Conservation (phyloP, 805 yeast genomes). For the Tetrapisispora pingtungensis region DNA sequence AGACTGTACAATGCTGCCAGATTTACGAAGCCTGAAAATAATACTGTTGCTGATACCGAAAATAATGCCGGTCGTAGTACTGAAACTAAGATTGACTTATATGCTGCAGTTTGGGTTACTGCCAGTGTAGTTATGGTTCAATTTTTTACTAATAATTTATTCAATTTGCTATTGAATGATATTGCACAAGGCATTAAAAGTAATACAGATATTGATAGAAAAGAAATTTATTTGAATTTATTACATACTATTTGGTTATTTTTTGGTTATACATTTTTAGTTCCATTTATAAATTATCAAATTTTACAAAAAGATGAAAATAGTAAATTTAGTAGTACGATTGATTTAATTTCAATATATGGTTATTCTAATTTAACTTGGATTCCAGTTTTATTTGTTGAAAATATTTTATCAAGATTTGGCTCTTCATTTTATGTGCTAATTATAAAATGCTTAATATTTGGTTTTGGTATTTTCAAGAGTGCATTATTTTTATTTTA, state of each 20-base stretch:
- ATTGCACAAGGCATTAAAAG: constrained; percentile 30
- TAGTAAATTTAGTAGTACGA: constrained; percentile 23
- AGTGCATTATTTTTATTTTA: constrained; percentile 5
- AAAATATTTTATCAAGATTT: constrained; percentile 7
- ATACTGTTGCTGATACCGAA: constrained; percentile 3
- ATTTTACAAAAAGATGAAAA: constrained; percentile 1
- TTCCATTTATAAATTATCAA: constrained; percentile 38
- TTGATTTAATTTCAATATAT: constrained; percentile 60
- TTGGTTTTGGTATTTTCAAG: constrained; percentile 7
- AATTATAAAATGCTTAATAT: constrained; percentile 5
- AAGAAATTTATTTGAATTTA: constrained; percentile 50
- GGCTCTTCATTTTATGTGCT: not conserved
- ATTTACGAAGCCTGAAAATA: constrained; percentile 13
- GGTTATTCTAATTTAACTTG: constrained; percentile 80
- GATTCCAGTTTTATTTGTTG: constrained; percentile 62
- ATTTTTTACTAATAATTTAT: constrained; percentile 66
- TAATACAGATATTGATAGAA: constrained; percentile 38
- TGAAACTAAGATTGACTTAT: constrained; percentile 50
- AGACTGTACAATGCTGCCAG: constrained; percentile 8
- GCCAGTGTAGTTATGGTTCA: constrained; percentile 66
- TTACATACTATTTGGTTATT: constrained; percentile 60
- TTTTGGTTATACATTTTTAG: constrained; percentile 63
- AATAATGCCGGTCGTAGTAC: constrained; percentile 10
- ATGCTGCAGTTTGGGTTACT: constrained; percentile 87
- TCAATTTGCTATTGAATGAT: constrained; percentile 52